Conservation (phyloP, 345 rosid species). For the Eucalyptus marginata region DNA sequence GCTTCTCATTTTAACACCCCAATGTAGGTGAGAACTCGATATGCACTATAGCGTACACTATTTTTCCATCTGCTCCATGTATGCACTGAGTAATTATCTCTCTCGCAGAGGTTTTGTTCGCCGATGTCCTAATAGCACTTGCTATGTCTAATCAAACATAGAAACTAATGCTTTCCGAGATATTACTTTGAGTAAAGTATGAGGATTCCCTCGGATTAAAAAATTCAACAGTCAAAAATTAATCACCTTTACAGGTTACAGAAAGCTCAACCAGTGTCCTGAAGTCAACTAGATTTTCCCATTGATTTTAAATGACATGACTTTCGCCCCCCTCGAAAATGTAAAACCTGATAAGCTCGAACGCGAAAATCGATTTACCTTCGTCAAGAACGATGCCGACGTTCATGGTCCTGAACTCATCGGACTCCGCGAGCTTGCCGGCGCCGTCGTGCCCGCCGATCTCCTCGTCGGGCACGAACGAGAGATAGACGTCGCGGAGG, state of each 20-base stretch:
- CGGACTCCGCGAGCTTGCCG: conserved; percentile 52
- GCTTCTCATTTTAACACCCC: not conserved
- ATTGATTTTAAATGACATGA: not conserved
- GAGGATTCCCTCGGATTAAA: not conserved
- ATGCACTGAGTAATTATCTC: not conserved
- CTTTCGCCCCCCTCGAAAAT: not conserved
- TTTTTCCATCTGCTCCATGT: not conserved
- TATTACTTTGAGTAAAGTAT: not conserved
- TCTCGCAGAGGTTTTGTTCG: not conserved
- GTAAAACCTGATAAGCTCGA: not conserved
- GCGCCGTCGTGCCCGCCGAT: conserved; percentile 93
- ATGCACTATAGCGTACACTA: not conserved
- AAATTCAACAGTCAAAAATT: not conserved
- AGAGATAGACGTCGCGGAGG: conserved; percentile 56
- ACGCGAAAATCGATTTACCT: conserved; percentile 20
- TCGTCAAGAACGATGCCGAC: conserved; percentile 83
- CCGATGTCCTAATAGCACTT: not conserved
- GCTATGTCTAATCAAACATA: not conserved
- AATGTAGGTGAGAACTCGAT: not conserved
- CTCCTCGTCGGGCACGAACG: conserved; percentile 90
- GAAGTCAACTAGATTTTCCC: not conserved
- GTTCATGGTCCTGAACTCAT: conserved; percentile 47
- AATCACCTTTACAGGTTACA: not conserved
- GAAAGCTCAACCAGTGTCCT: not conserved
- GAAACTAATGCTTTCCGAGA: not conserved